phyloP scores from a whole-genome alignment of 441 rosid genomes.

The Rhodomyrtus psidioides region DNA sequence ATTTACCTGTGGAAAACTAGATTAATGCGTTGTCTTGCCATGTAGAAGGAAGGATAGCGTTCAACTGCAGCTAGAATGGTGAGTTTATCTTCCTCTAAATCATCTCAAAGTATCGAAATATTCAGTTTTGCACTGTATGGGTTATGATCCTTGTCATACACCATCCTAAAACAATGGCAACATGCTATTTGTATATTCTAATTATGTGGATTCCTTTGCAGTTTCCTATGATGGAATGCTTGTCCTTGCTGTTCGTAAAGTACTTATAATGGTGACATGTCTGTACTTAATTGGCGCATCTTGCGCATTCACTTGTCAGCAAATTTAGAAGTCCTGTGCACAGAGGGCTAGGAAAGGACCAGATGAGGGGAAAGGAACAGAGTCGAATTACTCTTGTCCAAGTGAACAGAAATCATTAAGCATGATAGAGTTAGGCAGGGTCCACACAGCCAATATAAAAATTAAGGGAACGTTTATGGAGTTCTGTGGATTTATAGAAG shows the following conservation, averaged over 20 bases:
- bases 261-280: background rate
- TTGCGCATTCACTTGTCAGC: background rate
- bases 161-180: background rate
- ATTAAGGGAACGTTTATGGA: background rate
- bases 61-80: constrained; percentile 82
- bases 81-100: constrained; percentile 21
- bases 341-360: background rate
- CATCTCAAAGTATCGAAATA: background rate
- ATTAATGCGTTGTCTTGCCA: background rate
- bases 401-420: background rate
- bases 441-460: background rate
- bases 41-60: constrained; percentile 55
- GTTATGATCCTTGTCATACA: background rate
- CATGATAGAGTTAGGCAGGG: background rate
- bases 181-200: background rate
- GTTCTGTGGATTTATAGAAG: background rate
- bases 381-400: background rate
- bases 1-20: background rate
- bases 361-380: background rate
- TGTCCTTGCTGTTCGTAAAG: background rate
- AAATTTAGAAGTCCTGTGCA: background rate
- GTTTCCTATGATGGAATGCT: background rate
- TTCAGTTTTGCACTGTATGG: background rate
- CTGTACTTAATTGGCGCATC: background rate
- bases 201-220: background rate